Evolutionary conservation across 371 early-diverging fungal species (phyloP).

Genomic region (Fennellomyces sp.): DNA sequence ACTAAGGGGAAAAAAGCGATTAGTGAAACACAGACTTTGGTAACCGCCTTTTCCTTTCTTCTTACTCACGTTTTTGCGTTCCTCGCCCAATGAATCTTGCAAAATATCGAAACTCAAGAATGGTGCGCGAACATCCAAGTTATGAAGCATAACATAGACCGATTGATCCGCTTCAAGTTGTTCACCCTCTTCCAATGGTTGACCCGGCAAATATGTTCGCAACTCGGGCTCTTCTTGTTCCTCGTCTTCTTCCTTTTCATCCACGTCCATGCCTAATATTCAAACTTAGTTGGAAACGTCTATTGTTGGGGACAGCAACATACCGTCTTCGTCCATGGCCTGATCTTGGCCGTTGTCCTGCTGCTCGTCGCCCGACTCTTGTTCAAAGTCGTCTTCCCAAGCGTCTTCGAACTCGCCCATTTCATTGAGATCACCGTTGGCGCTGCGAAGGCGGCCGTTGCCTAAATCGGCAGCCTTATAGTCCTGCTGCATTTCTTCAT

Average conservation of each 20-base stretch:
- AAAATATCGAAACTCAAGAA: constrained; percentile 95
- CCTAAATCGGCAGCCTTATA: constrained; percentile 44
- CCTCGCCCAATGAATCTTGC: constrained; percentile 80
- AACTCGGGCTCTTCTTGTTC: constrained; percentile 54
- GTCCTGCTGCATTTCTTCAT: constrained; percentile 41
- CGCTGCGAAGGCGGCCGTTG: constrained; percentile 22
- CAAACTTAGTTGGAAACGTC: neutral
- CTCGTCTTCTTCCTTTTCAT: constrained; percentile 55
- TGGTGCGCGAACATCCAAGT: constrained; percentile 92
- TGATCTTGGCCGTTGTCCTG: constrained; percentile 52
- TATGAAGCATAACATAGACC: constrained; percentile 96
- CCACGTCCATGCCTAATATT: constrained; percentile 57
- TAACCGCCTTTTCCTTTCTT: neutral
- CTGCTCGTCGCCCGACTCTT: constrained; percentile 68
- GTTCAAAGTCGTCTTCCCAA: constrained; percentile 92
- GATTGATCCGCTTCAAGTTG: constrained; percentile 92
- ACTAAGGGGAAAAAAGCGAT: constrained; percentile 49
- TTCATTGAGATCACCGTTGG: constrained; percentile 58
- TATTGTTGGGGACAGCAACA: no score
- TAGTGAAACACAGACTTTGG: neutral
- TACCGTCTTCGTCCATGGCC: constrained; percentile 49
- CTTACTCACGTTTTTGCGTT: constrained; percentile 68
- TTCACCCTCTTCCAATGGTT: constrained; percentile 86
- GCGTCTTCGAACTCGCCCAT: constrained; percentile 97
- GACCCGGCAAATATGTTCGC: constrained; percentile 93